Evolutionary conservation across 192 early-diverging fungal genomes (phyloP), one percentile per base, ranked within the genome.

Genomic region (Paraglomus occultum): DNA sequence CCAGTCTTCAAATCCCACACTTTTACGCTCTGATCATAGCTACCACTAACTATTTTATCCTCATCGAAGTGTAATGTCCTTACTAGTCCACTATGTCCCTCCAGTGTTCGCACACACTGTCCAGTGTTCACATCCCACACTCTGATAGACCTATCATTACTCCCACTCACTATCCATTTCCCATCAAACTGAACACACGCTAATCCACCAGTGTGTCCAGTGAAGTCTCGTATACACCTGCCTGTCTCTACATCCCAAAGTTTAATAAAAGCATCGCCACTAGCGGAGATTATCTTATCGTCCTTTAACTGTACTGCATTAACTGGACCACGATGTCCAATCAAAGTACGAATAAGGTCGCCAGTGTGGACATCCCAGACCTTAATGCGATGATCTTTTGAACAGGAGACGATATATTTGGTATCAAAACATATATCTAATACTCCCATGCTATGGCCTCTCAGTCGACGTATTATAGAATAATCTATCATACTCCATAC

Each of bases 21-120:
- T 73, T 93, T 91, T 64, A 99, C 90, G 1, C 90, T 88, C 71
- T 97, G 88, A 77, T 99, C 96, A 74, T 98, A 98, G 22, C 89
- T 90, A 4, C 96, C 96, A 43, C 87, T 90, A 1, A 98, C 93
- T 55, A 97, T 89, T 44, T 86, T 78, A 39, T 91, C 82, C 5
- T 89, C 78, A 55, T 92, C 91, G 76, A 89, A 96, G 69, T 92
- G 88, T 31, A 98, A 74, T 5, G 96, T 95, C 62, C 96, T 86
- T 15, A 94, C 92, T 17, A 94, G 61, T 31, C 85, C 87, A 22
- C 81, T 85, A 74, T 94, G 92, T 9, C 91, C 90, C 46, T 67
- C 58, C 47, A 89, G 77, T 17, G 86, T 87, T 53, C 80, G 71
- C 3, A 80, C 67, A 78, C 90, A 93, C 9, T 71, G 68, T 31